phyloP scores from a whole-genome alignment of 495 filamentous ascomycete species.

The Chlorociboria aeruginascens region DNA sequence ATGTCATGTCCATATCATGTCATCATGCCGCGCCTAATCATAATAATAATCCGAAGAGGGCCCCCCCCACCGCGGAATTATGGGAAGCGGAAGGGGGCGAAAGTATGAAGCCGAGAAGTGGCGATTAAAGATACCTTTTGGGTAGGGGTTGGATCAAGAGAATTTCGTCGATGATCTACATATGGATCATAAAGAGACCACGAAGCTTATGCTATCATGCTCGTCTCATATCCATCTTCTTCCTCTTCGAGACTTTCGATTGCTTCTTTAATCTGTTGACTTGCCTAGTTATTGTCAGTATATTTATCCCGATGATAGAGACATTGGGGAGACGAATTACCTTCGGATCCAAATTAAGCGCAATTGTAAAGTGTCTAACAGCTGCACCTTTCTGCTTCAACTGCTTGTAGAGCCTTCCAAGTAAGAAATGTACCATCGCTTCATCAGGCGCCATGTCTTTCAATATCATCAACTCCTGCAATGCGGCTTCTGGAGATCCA shows the following conservation, averaged over 20 bases:
- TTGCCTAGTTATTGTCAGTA: constrained; percentile 46
- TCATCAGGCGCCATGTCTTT: constrained; percentile 89
- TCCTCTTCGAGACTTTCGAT: constrained; percentile 86
- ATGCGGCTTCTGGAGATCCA: constrained; percentile 55
- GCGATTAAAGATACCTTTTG: no score
- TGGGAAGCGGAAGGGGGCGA: no score
- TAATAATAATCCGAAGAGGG: no score
- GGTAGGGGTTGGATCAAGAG: no score
- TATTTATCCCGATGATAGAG: not conserved
- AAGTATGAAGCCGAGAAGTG: no score
- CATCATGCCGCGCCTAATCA: not conserved
- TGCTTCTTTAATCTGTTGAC: constrained; percentile 79
- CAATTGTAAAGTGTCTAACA: constrained; percentile 86
- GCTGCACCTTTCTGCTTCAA: constrained; percentile 67
- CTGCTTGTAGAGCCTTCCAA: constrained; percentile 78
- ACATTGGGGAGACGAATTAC: constrained; percentile 35
- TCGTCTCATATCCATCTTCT: constrained; percentile 56
- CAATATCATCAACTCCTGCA: constrained; percentile 67
- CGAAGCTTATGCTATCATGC: constrained; percentile 16
- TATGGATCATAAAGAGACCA: no score
- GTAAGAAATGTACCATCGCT: constrained; percentile 86
- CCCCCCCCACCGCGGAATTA: no score
- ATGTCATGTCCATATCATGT: constrained; percentile 1
- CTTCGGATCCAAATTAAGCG: constrained; percentile 93
- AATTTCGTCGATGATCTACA: no score